Evolutionary conservation across 176 grass and related monocot species (phyloP).

Genomic region (Musa schizocarpa): DNA sequence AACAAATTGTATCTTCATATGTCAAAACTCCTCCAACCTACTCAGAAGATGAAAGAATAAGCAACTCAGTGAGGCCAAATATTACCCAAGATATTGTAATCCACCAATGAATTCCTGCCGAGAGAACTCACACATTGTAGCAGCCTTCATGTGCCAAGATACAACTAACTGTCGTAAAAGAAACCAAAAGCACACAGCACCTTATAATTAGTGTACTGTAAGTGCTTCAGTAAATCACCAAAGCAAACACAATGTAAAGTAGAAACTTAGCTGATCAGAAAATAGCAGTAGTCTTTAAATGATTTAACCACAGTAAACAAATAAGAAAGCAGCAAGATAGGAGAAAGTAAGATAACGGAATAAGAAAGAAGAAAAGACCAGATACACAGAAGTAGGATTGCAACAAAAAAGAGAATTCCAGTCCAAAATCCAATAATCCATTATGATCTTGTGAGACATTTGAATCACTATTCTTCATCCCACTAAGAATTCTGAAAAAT

Average conservation of each 20-base stretch:
- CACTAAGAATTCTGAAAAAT: not conserved
- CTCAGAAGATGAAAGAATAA: not conserved
- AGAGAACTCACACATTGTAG: slow-evolving; percentile 99
- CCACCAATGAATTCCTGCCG: slow-evolving; percentile 79
- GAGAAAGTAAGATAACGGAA: not conserved
- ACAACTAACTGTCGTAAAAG: slow-evolving; percentile 73
- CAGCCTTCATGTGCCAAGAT: slow-evolving; percentile 99
- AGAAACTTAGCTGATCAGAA: not conserved
- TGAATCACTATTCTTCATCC: not conserved
- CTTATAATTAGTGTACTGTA: not conserved
- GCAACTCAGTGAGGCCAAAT: not conserved
- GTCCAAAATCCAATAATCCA: not conserved
- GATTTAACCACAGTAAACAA: too few species aligned
- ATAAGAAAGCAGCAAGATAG: not conserved
- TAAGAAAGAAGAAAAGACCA: not conserved
- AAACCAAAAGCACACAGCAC: not conserved
- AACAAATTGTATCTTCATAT: not conserved
- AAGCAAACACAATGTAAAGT: not conserved
- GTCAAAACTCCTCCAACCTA: slow-evolving; percentile 4
- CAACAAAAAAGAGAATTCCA: not conserved
- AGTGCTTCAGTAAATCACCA: not conserved
- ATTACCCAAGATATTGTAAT: slow-evolving; percentile 86
- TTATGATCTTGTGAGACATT: too few species aligned
- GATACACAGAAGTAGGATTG: not conserved
- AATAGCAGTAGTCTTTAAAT: too few species aligned